A percentile compares a stretch with the other conserved stretches of the same genome.
phyloP scores from a whole-genome alignment of 768 basidiomycete species.

The Leccinum uliginosum region DNA sequence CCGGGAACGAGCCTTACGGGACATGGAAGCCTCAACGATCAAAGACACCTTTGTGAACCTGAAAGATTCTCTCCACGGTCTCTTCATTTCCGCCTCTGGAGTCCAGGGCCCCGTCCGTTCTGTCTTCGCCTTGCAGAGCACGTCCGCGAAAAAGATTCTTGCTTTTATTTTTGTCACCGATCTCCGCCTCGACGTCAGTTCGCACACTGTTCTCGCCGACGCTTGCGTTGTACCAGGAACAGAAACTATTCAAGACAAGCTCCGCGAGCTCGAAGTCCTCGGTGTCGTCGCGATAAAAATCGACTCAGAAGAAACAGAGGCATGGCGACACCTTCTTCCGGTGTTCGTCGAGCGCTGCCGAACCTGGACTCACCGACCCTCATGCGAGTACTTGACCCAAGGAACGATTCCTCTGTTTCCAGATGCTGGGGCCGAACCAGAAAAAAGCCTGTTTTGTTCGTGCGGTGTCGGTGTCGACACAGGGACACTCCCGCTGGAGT shows the following conservation, averaged over 20 bases:
- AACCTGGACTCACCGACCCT: constrained; percentile 42
- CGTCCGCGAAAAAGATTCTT: constrained; percentile 18
- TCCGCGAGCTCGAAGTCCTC: constrained; percentile 7
- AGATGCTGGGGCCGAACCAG: constrained; percentile 30
- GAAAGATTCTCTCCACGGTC: constrained; percentile 30
- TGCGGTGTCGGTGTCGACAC: constrained; percentile 51
- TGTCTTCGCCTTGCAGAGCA: constrained; percentile 18
- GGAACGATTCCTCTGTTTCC: constrained; percentile 34
- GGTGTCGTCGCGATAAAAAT: constrained; percentile 13
- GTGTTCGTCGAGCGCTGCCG: constrained; percentile 50
- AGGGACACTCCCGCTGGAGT: constrained; percentile 34
- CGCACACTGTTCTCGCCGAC: constrained; percentile 50
- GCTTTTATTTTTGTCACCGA: constrained; percentile 44
- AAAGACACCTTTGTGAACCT: constrained; percentile 28
- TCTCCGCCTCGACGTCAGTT: constrained; percentile 44
- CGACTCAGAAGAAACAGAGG: constrained; percentile 19
- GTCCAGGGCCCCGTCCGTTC: constrained; percentile 14
- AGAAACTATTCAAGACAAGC: not conserved
- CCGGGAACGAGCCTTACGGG: constrained; percentile 23
- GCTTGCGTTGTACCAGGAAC: constrained; percentile 42
- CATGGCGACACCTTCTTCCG: constrained; percentile 52
- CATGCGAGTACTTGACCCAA: constrained; percentile 41
- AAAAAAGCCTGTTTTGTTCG: constrained; percentile 42
- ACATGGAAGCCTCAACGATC: not conserved
- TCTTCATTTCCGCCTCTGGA: constrained; percentile 28